These are phyloP conservation scores for Mitragyna speciosa DNA, from an alignment of 257 asterid species.

Conservation along the genomic window DNA sequence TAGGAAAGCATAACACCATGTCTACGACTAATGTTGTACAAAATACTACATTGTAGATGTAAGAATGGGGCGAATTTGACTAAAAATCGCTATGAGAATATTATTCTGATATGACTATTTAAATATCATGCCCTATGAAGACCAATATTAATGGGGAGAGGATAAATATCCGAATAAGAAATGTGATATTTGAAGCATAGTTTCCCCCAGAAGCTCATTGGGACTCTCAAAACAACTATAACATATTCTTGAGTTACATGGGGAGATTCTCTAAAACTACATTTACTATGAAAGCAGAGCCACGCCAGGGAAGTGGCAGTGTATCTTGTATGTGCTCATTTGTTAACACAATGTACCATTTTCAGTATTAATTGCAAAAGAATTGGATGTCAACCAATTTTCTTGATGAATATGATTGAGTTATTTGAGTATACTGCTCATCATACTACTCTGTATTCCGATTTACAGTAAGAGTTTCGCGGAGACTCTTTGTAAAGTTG, in stretches of 20 bases:
- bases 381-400: background rate
- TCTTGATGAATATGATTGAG: conserved; percentile 4
- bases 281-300: background rate
- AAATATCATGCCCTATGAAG: background rate
- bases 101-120: background rate
- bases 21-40: no score
- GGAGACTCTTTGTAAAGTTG: conserved; percentile 65
- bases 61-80: background rate
- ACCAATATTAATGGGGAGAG: background rate
- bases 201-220: no score
- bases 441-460: background rate
- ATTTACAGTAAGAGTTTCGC: conserved; percentile 66
- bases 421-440: background rate
- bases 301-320: background rate
- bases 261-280: background rate
- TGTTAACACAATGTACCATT: background rate
- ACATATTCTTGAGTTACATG: no score
- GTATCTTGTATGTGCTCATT: background rate
- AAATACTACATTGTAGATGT: background rate
- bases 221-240: no score
- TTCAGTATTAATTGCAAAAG: background rate
- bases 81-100: background rate
- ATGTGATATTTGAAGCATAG: background rate
- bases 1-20: no score
- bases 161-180: background rate